Conservation (phyloP, 495 filamentous ascomycete genomes). For the Xylaria longipes region DNA sequence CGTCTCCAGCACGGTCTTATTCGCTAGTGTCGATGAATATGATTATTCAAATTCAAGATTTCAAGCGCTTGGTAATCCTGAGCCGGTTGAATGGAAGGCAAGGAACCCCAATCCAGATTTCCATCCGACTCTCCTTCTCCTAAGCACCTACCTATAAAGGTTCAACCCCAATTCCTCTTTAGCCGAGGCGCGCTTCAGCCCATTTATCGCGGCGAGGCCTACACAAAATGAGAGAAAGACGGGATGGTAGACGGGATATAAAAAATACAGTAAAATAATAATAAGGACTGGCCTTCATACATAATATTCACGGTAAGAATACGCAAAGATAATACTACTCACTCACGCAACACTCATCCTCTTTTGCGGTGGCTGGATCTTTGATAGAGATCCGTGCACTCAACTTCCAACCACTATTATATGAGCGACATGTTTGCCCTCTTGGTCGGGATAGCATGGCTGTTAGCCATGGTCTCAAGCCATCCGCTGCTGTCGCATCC, state of each 20-base stretch:
- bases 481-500: slow-evolving; percentile 6
- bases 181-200: slow-evolving; percentile 10
- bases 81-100: slow-evolving; percentile 6
- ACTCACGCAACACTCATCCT: not conserved
- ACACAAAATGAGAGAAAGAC: not conserved
- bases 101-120: not conserved
- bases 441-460: slow-evolving; percentile 19
- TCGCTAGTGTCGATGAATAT: not conserved
- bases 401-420: not conserved
- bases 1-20: not conserved
- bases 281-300: not conserved
- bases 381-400: not conserved
- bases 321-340: not conserved
- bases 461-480: slow-evolving; percentile 17
- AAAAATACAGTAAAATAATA: not conserved
- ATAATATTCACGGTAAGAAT: not conserved
- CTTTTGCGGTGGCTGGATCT: not conserved
- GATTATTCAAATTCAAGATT: not conserved
- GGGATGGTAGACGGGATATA: not conserved
- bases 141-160: not conserved
- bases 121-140: not conserved
- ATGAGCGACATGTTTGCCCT: slow-evolving; percentile 12
- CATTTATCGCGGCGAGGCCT: not conserved
- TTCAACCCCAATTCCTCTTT: slow-evolving; percentile 1
- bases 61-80: not conserved